phyloP scores from a whole-genome alignment of 2,329 filamentous ascomycete genomes.

The Fusarium sp. region DNA sequence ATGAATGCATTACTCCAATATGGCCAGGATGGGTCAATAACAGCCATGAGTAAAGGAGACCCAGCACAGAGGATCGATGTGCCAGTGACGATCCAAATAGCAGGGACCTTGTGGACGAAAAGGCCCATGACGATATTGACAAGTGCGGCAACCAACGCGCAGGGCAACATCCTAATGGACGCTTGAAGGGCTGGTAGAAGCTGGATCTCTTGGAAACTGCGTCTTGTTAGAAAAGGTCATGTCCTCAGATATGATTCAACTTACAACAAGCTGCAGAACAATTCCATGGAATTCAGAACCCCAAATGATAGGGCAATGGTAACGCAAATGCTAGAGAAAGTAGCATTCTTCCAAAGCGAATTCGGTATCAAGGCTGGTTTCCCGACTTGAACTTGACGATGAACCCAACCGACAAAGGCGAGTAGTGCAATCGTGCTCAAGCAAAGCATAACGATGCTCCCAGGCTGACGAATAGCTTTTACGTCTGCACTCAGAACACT shows the following conservation, averaged over 20 bases:
- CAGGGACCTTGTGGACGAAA: conserved; percentile 56
- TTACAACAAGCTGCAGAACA: conserved; percentile 61
- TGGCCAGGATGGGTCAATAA: conserved; percentile 57
- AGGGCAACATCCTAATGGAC: conserved; percentile 58
- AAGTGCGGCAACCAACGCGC: conserved; percentile 56
- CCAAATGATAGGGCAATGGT: conserved; percentile 59
- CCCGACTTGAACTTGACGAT: conserved; percentile 50
- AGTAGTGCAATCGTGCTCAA: conserved; percentile 51
- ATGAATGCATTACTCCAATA: conserved; percentile 65
- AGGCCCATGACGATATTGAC: conserved; percentile 58
- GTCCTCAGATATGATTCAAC: conserved; percentile 12
- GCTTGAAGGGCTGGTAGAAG: conserved; percentile 55
- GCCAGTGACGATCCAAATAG: conserved; percentile 52
- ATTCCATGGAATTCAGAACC: conserved; percentile 59
- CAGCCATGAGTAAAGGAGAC: conserved; percentile 67
- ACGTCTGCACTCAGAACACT: neutral
- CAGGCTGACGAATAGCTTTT: conserved; percentile 36
- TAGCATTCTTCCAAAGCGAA: conserved; percentile 65
- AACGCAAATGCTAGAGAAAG: conserved; percentile 61
- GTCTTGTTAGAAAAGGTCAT: neutral
- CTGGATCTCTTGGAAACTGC: conserved; percentile 53
- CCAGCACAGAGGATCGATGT: conserved; percentile 57
- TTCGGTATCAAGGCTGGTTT: conserved; percentile 62
- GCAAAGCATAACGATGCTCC: conserved; percentile 43
- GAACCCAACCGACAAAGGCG: conserved; percentile 65